Conservation (phyloP, 1,284 basidiomycete genomes). For the Thecaphora thlaspeos region DNA sequence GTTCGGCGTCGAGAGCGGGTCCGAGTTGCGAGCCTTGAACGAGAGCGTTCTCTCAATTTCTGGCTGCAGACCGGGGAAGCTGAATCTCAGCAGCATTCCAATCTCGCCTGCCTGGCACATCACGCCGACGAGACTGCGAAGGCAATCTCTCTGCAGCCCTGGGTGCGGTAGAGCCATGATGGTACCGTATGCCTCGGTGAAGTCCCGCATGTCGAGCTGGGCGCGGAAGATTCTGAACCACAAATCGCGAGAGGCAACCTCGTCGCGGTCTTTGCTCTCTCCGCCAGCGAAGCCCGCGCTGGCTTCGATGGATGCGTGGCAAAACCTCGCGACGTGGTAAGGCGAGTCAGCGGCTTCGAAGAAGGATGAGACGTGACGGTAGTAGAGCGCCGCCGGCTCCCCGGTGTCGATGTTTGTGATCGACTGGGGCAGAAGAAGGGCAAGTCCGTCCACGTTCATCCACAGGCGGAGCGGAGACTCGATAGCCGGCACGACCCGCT, state of each 20-base stretch:
- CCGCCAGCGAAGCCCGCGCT: conserved; percentile 21
- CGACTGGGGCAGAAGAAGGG: conserved; percentile 21
- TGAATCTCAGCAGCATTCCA: conserved; percentile 75
- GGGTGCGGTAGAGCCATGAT: conserved; percentile 59
- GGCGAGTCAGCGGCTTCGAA: conserved; percentile 36
- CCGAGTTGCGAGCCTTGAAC: conserved; percentile 91
- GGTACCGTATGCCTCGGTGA: conserved; percentile 37
- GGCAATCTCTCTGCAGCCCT: conserved; percentile 86
- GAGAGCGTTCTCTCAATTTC: conserved; percentile 85
- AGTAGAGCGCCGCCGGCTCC: conserved; percentile 22
- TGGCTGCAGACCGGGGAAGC: conserved; percentile 79
- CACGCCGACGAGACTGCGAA: conserved; percentile 85
- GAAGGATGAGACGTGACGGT: conserved; percentile 30
- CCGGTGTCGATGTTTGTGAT: conserved; percentile 12
- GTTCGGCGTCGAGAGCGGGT: conserved; percentile 79
- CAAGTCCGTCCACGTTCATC: conserved; percentile 15
- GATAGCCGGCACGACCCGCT: conserved; percentile 27
- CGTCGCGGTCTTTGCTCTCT: conserved; percentile 1
- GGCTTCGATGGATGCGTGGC: conserved; percentile 34
- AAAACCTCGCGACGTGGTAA: conserved; percentile 29
- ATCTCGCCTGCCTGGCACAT: conserved; percentile 91
- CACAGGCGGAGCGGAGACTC: conserved; percentile 4
- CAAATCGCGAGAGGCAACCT: conserved; percentile 20
- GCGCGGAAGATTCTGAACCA: conserved; percentile 49
- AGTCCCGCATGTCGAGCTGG: conserved; percentile 42